Conservation (phyloP, 2,329 filamentous ascomycete genomes). For the Leptodontidium sp. region DNA sequence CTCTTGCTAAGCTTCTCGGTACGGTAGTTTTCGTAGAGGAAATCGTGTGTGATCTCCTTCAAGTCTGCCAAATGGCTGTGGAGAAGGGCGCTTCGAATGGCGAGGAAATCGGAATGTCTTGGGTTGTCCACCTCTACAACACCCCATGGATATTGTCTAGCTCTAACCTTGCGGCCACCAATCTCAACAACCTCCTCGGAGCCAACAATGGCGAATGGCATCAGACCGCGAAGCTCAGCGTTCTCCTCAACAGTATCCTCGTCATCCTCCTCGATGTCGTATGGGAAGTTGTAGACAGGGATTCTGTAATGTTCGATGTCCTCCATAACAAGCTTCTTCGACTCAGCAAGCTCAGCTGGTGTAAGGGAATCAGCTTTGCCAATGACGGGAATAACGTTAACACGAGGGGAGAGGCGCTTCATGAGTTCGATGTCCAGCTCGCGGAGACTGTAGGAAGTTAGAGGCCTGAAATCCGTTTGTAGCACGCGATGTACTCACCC, state of each 20-base stretch:
- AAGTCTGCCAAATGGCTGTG: slow-evolving; percentile 98
- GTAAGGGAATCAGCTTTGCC: slow-evolving; percentile 98
- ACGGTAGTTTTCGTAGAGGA: slow-evolving; percentile 99
- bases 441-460: slow-evolving; percentile 72
- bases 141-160: slow-evolving; percentile 98
- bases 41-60: slow-evolving; percentile 99
- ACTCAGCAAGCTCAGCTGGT: slow-evolving; percentile 94
- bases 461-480: slow-evolving; percentile 14
- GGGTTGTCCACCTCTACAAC: slow-evolving; percentile 99
- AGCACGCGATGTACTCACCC: slow-evolving; percentile 64
- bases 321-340: slow-evolving; percentile 99
- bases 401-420: slow-evolving; percentile 97
- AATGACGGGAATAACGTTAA: slow-evolving; percentile 99
- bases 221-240: slow-evolving; percentile 93
- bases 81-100: slow-evolving; percentile 93
- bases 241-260: slow-evolving; percentile 99
- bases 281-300: slow-evolving; percentile 99
- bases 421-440: slow-evolving; percentile 99
- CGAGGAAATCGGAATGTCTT: slow-evolving; percentile 97
- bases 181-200: slow-evolving; percentile 96
- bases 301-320: slow-evolving; percentile 99
- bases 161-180: slow-evolving; percentile 88
- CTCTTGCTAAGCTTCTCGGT: slow-evolving; percentile 99
- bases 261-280: slow-evolving; percentile 99
- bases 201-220: slow-evolving; percentile 99